Evolutionary conservation across 2,329 filamentous ascomycete species (phyloP).

Genomic region (Aspergillus sp.): DNA sequence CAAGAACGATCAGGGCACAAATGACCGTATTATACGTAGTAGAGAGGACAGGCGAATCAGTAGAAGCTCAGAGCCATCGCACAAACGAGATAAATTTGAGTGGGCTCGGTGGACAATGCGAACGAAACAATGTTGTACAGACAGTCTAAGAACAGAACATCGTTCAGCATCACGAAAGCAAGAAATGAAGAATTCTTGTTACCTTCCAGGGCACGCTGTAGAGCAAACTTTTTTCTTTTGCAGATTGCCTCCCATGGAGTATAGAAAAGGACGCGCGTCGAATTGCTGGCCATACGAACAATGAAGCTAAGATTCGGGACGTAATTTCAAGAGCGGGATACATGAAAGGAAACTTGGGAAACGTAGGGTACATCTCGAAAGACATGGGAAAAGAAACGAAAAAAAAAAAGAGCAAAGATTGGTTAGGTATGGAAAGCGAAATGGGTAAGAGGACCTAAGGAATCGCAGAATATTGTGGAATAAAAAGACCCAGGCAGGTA

Average conservation of each 20-base stretch:
- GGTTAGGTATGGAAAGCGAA: slow-evolving; percentile 10
- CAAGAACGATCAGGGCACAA: slow-evolving; percentile 7
- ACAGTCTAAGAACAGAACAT: slow-evolving; percentile 33
- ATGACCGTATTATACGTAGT: slow-evolving; percentile 5
- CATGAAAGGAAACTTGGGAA: slow-evolving; percentile 3
- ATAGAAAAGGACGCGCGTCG: slow-evolving; percentile 34
- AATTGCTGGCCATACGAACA: slow-evolving; percentile 40
- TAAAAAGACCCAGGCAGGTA: slow-evolving; percentile 35
- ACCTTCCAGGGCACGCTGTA: slow-evolving; percentile 33
- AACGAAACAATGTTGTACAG: slow-evolving; percentile 36
- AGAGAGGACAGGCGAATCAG: slow-evolving; percentile 12
- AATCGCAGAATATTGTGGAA: slow-evolving; percentile 21
- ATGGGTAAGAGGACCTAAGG: slow-evolving; percentile 12
- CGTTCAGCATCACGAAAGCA: slow-evolving; percentile 33
- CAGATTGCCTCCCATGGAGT: slow-evolving; percentile 46
- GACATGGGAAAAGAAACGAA: slow-evolving; percentile 4
- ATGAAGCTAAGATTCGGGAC: slow-evolving; percentile 28
- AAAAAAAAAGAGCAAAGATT: neutral
- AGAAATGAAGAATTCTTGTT: slow-evolving; percentile 37
- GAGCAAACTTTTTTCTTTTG: slow-evolving; percentile 47
- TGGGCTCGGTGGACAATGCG: slow-evolving; percentile 24
- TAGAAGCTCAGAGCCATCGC: slow-evolving; percentile 1
- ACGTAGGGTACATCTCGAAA: slow-evolving; percentile 13
- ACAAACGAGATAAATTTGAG: slow-evolving; percentile 8
- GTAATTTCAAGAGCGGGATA: slow-evolving; percentile 15